phyloP scores from a whole-genome alignment of 2,329 filamentous ascomycete genomes.

The Tolypocladium ovalisporum region DNA sequence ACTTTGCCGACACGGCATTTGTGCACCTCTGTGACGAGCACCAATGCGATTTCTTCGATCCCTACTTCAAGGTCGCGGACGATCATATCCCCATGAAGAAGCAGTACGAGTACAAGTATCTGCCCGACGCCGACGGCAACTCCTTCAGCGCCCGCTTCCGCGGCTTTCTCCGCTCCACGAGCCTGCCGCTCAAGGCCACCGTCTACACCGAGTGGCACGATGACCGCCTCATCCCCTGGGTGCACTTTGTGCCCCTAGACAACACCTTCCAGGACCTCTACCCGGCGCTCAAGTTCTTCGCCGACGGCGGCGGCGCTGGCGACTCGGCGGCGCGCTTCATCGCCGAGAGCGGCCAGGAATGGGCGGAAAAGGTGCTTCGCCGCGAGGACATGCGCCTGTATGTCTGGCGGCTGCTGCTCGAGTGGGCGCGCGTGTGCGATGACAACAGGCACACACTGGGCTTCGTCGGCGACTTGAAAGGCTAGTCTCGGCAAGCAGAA shows the following conservation, averaged over 20 bases:
- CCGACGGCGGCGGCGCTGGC: constrained; percentile 32
- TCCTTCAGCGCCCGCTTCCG: constrained; percentile 52
- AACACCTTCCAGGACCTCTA: constrained; percentile 58
- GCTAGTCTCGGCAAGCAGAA: not conserved
- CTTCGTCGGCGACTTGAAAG: constrained; percentile 30
- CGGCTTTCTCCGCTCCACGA: constrained; percentile 52
- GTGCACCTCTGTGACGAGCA: constrained; percentile 25
- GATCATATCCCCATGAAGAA: constrained; percentile 30
- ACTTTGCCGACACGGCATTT: constrained; percentile 33
- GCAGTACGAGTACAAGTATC: constrained; percentile 49
- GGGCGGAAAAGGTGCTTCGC: constrained; percentile 51
- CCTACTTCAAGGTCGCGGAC: constrained; percentile 21
- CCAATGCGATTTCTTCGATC: constrained; percentile 27
- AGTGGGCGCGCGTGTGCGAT: constrained; percentile 42
- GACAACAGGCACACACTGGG: constrained; percentile 30
- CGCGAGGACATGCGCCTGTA: constrained; percentile 59
- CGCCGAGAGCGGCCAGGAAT: constrained; percentile 46
- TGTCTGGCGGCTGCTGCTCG: constrained; percentile 47
- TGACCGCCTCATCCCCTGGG: constrained; percentile 55
- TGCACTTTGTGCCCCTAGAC: constrained; percentile 63
- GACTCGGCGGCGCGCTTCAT: constrained; percentile 49
- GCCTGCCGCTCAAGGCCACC: constrained; percentile 59
- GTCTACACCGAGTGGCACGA: constrained; percentile 70
- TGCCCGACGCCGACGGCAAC: constrained; percentile 63
- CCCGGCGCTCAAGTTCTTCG: constrained; percentile 53